These are phyloP conservation scores for Platanus orientalis DNA, from an alignment of 164 flowering plant genomes.

Conservation along the genomic window DNA sequence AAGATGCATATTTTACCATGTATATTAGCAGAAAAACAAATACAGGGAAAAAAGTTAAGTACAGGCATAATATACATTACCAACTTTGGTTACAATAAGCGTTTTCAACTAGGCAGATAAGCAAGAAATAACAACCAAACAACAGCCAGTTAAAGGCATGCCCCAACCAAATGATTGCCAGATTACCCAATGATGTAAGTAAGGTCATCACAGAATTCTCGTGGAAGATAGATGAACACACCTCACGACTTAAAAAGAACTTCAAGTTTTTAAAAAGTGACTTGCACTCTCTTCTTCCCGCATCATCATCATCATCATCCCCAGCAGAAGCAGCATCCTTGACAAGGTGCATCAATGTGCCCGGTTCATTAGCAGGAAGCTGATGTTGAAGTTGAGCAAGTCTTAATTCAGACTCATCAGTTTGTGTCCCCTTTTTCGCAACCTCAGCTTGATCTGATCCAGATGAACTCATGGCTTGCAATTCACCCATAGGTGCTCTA, in stretches of 20 bases:
- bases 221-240: conserved; percentile 11
- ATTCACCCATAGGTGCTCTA: conserved; percentile 19
- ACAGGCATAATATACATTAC: too few relatives aligned
- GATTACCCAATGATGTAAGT: too few relatives aligned
- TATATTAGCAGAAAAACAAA: too few relatives aligned
- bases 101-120: too few relatives aligned
- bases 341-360: conserved; percentile 74
- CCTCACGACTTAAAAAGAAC: conserved; percentile 94
- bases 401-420: conserved; percentile 66
- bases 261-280: conserved; percentile 60
- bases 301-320: conserved; percentile 76
- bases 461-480: conserved; percentile 24
- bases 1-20: too few relatives aligned
- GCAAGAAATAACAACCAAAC: too few relatives aligned
- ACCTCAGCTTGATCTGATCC: conserved; percentile 29
- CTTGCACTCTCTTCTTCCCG: conserved; percentile 68
- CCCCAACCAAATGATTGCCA: too few relatives aligned
- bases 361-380: conserved; percentile 81
- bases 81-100: too few relatives aligned
- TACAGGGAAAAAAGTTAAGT: too few relatives aligned
- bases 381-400: conserved; percentile 92
- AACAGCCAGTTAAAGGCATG: too few relatives aligned
- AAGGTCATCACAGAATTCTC: too few relatives aligned
- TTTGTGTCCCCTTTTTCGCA: conserved; percentile 16
- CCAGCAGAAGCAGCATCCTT: conserved; percentile 40